phyloP scores from a whole-genome alignment of 2,329 filamentous ascomycete genomes.

The Penicillium sp. region DNA sequence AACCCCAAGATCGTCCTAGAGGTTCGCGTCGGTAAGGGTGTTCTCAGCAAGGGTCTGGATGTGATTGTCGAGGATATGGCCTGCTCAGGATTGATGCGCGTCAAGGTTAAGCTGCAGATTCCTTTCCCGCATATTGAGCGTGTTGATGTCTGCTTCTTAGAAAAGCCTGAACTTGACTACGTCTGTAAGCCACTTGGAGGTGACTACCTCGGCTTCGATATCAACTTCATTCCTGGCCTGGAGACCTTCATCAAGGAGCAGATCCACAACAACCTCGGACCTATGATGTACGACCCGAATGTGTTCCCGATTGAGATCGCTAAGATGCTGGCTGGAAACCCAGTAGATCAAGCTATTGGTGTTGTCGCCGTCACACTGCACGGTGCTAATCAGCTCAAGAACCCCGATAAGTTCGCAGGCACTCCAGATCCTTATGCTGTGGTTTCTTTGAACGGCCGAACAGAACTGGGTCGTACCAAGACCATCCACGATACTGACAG shows the following conservation, averaged over 20 bases:
- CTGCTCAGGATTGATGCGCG: constrained; percentile 90
- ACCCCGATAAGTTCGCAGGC: constrained; percentile 88
- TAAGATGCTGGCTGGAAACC: constrained; percentile 93
- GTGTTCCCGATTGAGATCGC: constrained; percentile 98
- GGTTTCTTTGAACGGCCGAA: constrained; percentile 80
- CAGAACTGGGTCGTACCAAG: constrained; percentile 84
- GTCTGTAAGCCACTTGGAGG: constrained; percentile 97
- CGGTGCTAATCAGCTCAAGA: constrained; percentile 88
- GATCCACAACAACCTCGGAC: constrained; percentile 88
- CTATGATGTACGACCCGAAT: constrained; percentile 98
- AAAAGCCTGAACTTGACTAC: constrained; percentile 87
- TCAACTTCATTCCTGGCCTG: constrained; percentile 96
- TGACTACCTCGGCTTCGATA: constrained; percentile 94
- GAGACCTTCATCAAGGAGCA: constrained; percentile 93
- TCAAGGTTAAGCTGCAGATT: constrained; percentile 96
- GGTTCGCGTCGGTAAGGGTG: constrained; percentile 89
- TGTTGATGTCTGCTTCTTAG: constrained; percentile 92
- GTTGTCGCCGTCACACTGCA: constrained; percentile 90
- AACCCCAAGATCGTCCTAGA: constrained; percentile 97
- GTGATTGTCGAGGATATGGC: constrained; percentile 98
- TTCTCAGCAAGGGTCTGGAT: constrained; percentile 95
- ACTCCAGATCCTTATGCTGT: constrained; percentile 87
- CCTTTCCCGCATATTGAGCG: constrained; percentile 94
- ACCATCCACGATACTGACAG: constrained; percentile 79
- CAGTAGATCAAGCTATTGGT: constrained; percentile 93